Percentiles rank a stretch among this genome's conserved stretches.
These are phyloP conservation scores for Candida lessepsii DNA, from an alignment of 805 yeast species.

Conservation along the genomic window DNA sequence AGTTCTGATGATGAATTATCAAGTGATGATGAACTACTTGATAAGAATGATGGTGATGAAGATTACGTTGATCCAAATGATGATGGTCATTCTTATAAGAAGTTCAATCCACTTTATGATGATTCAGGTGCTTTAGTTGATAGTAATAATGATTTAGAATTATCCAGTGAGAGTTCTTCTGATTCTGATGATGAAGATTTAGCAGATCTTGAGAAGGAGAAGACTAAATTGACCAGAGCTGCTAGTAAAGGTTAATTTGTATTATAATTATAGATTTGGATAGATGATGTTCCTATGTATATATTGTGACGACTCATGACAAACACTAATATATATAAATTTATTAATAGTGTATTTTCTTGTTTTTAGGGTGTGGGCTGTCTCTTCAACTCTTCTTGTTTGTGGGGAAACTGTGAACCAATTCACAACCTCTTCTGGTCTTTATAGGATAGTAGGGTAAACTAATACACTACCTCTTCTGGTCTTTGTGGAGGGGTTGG, in stretches of 20 bases:
- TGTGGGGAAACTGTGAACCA: too few relatives aligned
- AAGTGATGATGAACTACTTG: constrained; percentile 47
- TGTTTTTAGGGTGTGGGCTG: too few relatives aligned
- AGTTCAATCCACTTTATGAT: constrained; percentile 61
- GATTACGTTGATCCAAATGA: constrained; percentile 80
- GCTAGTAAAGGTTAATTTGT: constrained; percentile 36
- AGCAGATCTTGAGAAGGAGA: constrained; percentile 20
- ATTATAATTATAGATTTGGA: constrained; percentile 1
- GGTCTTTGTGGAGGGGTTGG: constrained; percentile 51
- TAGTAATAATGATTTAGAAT: constrained; percentile 20
- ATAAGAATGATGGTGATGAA: constrained; percentile 47
- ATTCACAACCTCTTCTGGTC: too few relatives aligned
- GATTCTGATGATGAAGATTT: constrained; percentile 32
- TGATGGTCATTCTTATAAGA: constrained; percentile 73
- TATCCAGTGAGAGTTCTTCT: constrained; percentile 32
- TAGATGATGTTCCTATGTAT: constrained; percentile 7
- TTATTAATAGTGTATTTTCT: too few relatives aligned
- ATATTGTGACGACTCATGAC: constrained; percentile 8
- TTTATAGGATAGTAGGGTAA: too few relatives aligned
- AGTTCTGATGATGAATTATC: constrained; percentile 38
- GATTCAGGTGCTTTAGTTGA: constrained; percentile 27
- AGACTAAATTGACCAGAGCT: constrained; percentile 36
- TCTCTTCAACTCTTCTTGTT: too few relatives aligned
- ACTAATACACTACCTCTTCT: too few relatives aligned
- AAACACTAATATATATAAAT: constrained; percentile 7